A percentile compares a stretch with the other conserved stretches of the same genome.
Evolutionary conservation across 2,329 filamentous ascomycete species (phyloP).

Genomic region (Fusarium oxysporum): DNA sequence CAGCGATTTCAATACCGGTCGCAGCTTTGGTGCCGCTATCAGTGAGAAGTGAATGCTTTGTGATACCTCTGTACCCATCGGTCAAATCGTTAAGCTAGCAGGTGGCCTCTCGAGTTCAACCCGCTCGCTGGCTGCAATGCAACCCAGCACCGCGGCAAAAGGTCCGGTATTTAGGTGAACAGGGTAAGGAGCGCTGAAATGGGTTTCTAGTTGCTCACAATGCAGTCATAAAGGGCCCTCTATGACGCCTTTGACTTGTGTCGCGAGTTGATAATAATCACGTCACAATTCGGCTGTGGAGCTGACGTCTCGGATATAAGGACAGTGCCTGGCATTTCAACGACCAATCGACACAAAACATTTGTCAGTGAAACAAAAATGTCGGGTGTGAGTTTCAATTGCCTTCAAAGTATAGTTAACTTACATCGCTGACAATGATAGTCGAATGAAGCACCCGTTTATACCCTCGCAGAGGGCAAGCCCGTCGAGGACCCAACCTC

Average conservation of each 20-base stretch:
- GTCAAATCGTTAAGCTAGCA: neutral
- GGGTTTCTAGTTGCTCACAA: neutral
- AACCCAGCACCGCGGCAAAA: neutral
- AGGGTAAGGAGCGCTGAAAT: neutral
- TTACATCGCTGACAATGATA: neutral
- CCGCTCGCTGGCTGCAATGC: neutral
- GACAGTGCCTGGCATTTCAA: neutral
- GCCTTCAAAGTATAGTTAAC: neutral
- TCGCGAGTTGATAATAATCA: neutral
- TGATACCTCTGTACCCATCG: neutral
- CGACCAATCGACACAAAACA: neutral
- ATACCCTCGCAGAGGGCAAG: conserved; percentile 8
- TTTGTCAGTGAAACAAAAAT: neutral
- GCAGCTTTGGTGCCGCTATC: too few relatives aligned
- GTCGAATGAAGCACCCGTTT: neutral
- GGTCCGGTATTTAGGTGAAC: too few relatives aligned
- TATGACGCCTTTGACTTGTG: neutral
- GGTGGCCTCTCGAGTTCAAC: neutral
- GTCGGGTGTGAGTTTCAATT: neutral
- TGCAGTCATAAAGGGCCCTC: neutral
- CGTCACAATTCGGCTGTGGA: neutral
- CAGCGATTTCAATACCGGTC: too few relatives aligned
- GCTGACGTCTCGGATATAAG: neutral
- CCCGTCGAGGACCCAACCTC: conserved; percentile 11
- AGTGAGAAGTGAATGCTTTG: too few relatives aligned